Conservation (phyloP, 345 rosid genomes). For the Gossypium herbaceum region DNA sequence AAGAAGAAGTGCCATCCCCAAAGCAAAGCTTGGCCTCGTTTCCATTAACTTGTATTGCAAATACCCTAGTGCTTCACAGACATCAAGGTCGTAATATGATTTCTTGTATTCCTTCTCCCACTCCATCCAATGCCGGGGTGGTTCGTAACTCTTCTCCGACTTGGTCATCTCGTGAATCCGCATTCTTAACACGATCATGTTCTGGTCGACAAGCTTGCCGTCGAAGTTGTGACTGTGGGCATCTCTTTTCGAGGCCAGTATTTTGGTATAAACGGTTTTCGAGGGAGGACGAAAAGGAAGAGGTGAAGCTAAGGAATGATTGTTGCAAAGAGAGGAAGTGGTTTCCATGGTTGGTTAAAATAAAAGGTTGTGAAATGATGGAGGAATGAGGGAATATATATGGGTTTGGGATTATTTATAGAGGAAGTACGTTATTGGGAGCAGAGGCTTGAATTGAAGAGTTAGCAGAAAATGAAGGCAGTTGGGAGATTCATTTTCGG, state of each 20-base stretch:
- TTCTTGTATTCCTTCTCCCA: conserved; percentile 62
- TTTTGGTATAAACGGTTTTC: background rate
- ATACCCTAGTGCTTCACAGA: conserved; percentile 31
- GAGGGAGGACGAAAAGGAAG: background rate
- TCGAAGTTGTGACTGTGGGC: background rate
- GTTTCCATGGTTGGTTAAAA: conserved; percentile 5
- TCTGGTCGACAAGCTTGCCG: conserved; percentile 14
- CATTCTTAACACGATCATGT: conserved; percentile 39
- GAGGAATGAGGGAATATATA: background rate
- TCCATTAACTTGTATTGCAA: conserved; percentile 42
- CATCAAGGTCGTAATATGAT: conserved; percentile 35
- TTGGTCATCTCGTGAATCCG: conserved; percentile 54
- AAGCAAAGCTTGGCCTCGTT: conserved; percentile 38
- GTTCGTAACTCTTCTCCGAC: conserved; percentile 56
- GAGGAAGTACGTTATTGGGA: background rate
- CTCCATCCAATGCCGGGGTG: conserved; percentile 59
- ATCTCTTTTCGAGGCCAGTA: background rate
- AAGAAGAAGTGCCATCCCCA: conserved; percentile 27
- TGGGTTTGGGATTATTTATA: background rate
- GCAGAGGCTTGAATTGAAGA: background rate
- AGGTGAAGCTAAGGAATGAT: background rate
- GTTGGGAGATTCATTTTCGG: background rate
- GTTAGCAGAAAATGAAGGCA: background rate
- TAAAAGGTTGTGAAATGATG: background rate
- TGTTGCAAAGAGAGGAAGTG: background rate